A percentile compares a stretch with the other conserved stretches of the same genome.
Evolutionary conservation across 2,329 filamentous ascomycete genomes (phyloP).

Genomic region (Phyllosticta citrichinensis): DNA sequence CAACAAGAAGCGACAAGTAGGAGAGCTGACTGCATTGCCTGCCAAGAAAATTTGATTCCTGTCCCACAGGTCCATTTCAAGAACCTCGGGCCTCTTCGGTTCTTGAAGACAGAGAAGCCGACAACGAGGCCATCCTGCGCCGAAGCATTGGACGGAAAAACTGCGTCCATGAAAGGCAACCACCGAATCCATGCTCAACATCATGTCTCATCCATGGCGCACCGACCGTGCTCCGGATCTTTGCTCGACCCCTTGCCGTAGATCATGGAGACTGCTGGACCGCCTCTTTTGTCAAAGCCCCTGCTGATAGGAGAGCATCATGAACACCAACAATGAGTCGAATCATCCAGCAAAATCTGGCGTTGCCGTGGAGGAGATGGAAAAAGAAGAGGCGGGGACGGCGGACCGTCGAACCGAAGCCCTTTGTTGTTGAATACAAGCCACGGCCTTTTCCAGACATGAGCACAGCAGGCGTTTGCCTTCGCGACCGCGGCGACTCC

Average conservation of each 20-base stretch:
- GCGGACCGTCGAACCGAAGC: not conserved
- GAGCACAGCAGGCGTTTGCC: not conserved
- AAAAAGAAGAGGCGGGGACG: not conserved
- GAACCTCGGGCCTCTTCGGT: not conserved
- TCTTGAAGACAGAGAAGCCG: not conserved
- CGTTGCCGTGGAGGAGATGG: not conserved
- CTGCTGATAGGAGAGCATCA: not conserved
- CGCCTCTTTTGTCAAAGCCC: not conserved
- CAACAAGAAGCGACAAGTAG: not conserved
- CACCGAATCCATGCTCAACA: not conserved
- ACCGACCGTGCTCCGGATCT: not conserved
- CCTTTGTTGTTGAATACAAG: not conserved
- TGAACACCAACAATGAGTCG: not conserved
- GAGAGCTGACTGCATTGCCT: not conserved
- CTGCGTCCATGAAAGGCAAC: not conserved
- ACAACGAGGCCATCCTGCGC: not conserved
- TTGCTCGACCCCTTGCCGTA: not conserved
- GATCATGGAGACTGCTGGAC: not conserved
- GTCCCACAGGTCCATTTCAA: not conserved
- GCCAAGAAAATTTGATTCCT: not conserved
- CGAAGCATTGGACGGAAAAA: not conserved
- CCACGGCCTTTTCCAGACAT: not conserved
- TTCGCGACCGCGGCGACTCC: not conserved
- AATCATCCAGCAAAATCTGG: not conserved
- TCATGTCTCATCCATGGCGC: not conserved